Conservation (phyloP, 2,329 filamentous ascomycete genomes). For the Hypomyces perniciosus region DNA sequence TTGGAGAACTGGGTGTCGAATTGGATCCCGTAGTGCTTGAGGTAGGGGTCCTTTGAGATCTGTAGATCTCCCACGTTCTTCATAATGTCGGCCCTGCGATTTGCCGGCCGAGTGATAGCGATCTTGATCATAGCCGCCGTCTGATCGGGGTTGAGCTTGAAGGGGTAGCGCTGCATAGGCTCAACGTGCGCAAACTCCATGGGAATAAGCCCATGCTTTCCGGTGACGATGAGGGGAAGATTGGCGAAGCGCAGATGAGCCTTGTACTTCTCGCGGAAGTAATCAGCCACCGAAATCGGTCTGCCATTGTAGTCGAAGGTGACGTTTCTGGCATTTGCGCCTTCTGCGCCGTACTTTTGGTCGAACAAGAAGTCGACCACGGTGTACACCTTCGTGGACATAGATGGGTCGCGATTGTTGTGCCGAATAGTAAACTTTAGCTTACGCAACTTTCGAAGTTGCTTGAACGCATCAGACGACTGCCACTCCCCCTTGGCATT, state of each 20-base stretch:
- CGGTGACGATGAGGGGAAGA: constrained; percentile 54
- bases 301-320: constrained; percentile 50
- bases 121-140: constrained; percentile 89
- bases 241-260: constrained; percentile 39
- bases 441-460: constrained; percentile 48
- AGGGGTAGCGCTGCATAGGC: constrained; percentile 54
- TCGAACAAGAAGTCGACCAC: constrained; percentile 48
- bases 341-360: constrained; percentile 36
- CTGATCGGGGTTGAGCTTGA: constrained; percentile 56
- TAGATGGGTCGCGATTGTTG: constrained; percentile 32
- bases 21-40: constrained; percentile 67
- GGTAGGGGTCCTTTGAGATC: constrained; percentile 63
- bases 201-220: constrained; percentile 49
- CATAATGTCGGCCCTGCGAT: constrained; percentile 62
- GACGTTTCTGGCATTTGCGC: constrained; percentile 45
- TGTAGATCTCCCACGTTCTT: constrained; percentile 51
- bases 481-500: constrained; percentile 20
- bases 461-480: constrained; percentile 47
- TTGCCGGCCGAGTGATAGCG: constrained; percentile 69
- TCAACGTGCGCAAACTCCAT: constrained; percentile 53
- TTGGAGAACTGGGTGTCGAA: constrained; percentile 59
- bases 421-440: constrained; percentile 53
- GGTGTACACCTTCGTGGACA: constrained; percentile 42
- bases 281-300: constrained; percentile 43
- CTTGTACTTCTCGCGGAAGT: constrained; percentile 52